A percentile compares a stretch with the other conserved stretches of the same genome.
phyloP scores from a whole-genome alignment of 2,329 filamentous ascomycete species.

The Trichoderma simmonsii region DNA sequence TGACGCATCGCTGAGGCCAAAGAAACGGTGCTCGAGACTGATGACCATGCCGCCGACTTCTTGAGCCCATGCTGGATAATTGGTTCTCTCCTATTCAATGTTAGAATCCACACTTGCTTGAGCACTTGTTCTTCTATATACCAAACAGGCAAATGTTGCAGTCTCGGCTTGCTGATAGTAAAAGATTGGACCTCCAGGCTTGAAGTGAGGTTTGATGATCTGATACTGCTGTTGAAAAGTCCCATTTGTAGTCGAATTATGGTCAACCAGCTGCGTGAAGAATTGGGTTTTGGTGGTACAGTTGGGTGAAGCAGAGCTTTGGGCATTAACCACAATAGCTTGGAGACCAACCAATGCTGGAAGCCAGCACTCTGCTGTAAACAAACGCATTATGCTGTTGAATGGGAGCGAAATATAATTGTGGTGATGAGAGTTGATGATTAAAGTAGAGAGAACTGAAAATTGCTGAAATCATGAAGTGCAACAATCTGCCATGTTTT shows the following conservation, averaged over 20 bases:
- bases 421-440: neutral
- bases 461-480: neutral
- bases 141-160: neutral
- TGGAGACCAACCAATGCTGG: neutral
- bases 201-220: neutral
- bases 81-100: neutral
- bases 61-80: neutral
- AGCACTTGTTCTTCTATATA: neutral
- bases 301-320: neutral
- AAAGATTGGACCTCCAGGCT: neutral
- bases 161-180: neutral
- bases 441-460: neutral
- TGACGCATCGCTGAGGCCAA: neutral
- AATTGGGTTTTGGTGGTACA: neutral
- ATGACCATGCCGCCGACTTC: neutral
- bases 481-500: neutral
- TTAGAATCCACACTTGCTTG: neutral
- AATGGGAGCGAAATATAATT: neutral
- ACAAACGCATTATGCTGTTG: neutral
- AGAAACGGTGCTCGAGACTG: neutral
- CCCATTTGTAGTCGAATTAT: neutral
- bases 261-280: neutral
- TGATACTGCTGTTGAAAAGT: neutral
- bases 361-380: neutral
- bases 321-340: neutral